phyloP scores from a whole-genome alignment of 768 basidiomycete species.

The Coprinopsis strossmayeri region DNA sequence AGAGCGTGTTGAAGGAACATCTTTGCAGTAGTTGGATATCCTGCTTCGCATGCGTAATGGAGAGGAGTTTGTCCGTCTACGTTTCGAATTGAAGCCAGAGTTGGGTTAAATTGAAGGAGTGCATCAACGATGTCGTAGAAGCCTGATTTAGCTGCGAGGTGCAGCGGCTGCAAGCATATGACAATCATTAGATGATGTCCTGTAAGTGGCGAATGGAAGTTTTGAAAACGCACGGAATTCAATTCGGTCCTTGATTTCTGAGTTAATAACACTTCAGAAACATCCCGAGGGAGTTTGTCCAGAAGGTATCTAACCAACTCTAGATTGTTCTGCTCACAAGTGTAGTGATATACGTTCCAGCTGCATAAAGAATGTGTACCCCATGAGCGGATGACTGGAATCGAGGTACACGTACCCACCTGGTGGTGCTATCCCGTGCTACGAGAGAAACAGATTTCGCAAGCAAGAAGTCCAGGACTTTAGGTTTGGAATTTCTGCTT shows the following conservation, averaged over 20 bases:
- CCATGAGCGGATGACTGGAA: neutral
- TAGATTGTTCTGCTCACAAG: conserved; percentile 23
- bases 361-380: conserved; percentile 29
- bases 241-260: conserved; percentile 38
- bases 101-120: conserved; percentile 31
- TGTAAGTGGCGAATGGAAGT: neutral
- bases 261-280: conserved; percentile 33
- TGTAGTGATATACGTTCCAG: conserved; percentile 51
- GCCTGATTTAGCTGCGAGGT: conserved; percentile 39
- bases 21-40: conserved; percentile 28
- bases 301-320: conserved; percentile 37
- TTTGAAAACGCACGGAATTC: conserved; percentile 35
- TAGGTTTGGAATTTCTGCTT: conserved; percentile 17
- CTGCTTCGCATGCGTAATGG: conserved; percentile 36
- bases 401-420: conserved; percentile 25
- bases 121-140: conserved; percentile 23
- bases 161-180: conserved; percentile 37
- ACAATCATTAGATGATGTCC: neutral
- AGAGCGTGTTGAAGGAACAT: conserved; percentile 29
- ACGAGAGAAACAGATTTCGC: conserved; percentile 37
- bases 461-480: conserved; percentile 45
- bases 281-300: conserved; percentile 42
- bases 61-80: conserved; percentile 45
- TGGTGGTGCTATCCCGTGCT: conserved; percentile 32
- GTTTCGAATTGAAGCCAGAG: conserved; percentile 34